phyloP scores from a whole-genome alignment of 2,329 filamentous ascomycete species.

The Calonectria montana region DNA sequence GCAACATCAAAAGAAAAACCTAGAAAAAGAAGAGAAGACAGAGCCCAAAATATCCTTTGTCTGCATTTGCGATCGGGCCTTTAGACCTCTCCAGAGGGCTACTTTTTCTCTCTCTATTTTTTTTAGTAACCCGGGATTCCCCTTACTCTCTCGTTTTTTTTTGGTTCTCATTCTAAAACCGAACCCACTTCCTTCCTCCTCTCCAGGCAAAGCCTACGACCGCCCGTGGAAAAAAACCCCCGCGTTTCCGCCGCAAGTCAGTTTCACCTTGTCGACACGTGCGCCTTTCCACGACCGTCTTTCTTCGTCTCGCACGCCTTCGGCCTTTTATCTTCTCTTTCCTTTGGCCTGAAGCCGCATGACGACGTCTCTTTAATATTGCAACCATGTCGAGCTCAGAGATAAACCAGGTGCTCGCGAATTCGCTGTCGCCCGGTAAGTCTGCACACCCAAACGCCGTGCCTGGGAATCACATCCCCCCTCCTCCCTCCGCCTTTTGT shows the following conservation, averaged over 20 bases:
- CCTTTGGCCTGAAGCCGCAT: slow-evolving; percentile 47
- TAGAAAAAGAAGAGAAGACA: slow-evolving; percentile 1
- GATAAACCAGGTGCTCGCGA: slow-evolving; percentile 97
- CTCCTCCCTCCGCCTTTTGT: slow-evolving; percentile 23
- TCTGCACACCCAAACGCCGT: slow-evolving; percentile 31
- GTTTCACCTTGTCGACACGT: slow-evolving; percentile 47
- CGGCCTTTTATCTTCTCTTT: slow-evolving; percentile 30
- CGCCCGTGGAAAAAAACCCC: slow-evolving; percentile 42
- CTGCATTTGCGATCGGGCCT: slow-evolving; percentile 33
- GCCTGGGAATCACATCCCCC: slow-evolving; percentile 23
- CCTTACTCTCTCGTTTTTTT: slow-evolving; percentile 29
- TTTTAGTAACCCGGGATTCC: slow-evolving; percentile 20
- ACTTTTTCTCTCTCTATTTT: slow-evolving; percentile 6
- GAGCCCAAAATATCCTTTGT: slow-evolving; percentile 24
- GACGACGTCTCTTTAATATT: slow-evolving; percentile 49
- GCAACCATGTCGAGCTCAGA: slow-evolving; percentile 80
- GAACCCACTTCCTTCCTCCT: slow-evolving; percentile 14
- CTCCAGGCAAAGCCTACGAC: slow-evolving; percentile 13
- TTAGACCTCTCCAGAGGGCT: slow-evolving; percentile 5
- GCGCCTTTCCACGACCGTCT: slow-evolving; percentile 40
- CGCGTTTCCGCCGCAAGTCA: slow-evolving; percentile 45
- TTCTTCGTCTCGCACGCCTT: slow-evolving; percentile 35
- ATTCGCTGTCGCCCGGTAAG: slow-evolving; percentile 95
- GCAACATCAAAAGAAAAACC: slow-evolving; percentile 21
- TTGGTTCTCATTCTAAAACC: slow-evolving; percentile 30